Base-by-base conservation (phyloP, 176 grass and related monocot species). In the Aegilops longissima region DNA sequence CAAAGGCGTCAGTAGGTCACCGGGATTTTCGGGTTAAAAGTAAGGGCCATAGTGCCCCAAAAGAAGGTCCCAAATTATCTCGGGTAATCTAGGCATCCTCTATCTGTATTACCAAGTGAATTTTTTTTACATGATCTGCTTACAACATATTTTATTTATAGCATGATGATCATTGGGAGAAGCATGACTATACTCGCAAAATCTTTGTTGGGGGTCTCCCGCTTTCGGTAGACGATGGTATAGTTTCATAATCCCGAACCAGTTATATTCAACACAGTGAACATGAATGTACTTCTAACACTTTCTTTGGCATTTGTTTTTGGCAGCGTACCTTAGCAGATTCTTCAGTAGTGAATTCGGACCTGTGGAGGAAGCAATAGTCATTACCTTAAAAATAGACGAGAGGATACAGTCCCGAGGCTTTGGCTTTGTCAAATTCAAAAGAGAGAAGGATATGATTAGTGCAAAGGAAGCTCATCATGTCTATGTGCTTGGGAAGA, bases 171-270 rank as follows among this genome's bases (percentile, higher is more conserved):
- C 68, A 89, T 63, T 86, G 84, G 83, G 76, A 66, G 24, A 93
- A 81, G 88, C 84, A 88, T 47, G 88, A 93, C 78, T 93, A 90
- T 72, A 84, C 85, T 52, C 85, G 88, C 21, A 90, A 93, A 87
- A 90, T 93, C 77, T 93, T 93, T 82, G 88, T 90, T 87, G 88
- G 91, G 14, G 91, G 88, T 24, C 88, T 93, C 45, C 91, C 91
- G 39, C 91, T 78, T 88, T 85, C 88, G 30, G 88, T 90, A 39
- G 85, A 87, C 47, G 74, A 86, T 30, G 91, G 91, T 93, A 87
- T 79, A 40, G 36, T 31, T 63, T 81, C 85, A 76, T 44, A 62
- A 70, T 70, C 25, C 29, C 54, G 36, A 66, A 76, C 61, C 61
- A 52, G 11, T 63, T 87, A 23, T 85, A 1, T n/a, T 25, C 7